Percentiles rank a stretch among this genome's conserved stretches.
phyloP scores from a whole-genome alignment of 805 yeast species.

The Yamadazyma laniorum region DNA sequence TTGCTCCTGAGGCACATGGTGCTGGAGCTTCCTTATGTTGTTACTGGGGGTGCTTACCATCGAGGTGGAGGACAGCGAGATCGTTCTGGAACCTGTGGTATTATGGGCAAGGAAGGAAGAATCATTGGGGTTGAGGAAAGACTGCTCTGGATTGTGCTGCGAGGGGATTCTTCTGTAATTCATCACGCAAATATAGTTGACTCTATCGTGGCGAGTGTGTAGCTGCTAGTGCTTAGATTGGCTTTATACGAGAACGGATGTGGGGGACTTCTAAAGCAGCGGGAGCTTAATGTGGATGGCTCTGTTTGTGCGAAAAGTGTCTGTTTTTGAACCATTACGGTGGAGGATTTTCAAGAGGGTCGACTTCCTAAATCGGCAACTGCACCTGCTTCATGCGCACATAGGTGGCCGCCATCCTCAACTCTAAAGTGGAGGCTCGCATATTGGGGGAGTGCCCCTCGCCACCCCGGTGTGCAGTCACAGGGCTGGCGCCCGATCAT shows the following conservation, averaged over 20 bases:
- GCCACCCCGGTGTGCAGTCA: slow-evolving; percentile 2
- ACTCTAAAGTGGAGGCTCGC: too few species aligned
- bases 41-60: slow-evolving; percentile 44
- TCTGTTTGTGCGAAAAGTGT: too few species aligned
- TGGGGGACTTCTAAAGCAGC: too few species aligned
- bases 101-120: slow-evolving; percentile 11
- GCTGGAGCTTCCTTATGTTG: slow-evolving; percentile 33
- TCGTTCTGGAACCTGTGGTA: slow-evolving; percentile 29
- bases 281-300: too few species aligned
- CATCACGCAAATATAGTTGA: too few species aligned
- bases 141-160: slow-evolving; percentile 14
- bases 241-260: too few species aligned
- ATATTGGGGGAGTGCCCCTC: background rate
- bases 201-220: background rate
- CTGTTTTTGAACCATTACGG: too few species aligned
- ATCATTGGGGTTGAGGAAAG: slow-evolving; percentile 17
- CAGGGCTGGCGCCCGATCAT: slow-evolving; percentile 7
- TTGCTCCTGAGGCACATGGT: slow-evolving; percentile 16
- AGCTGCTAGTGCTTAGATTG: too few species aligned
- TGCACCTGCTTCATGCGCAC: too few species aligned
- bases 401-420: too few species aligned
- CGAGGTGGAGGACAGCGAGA: slow-evolving; percentile 36
- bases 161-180: slow-evolving; percentile 16
- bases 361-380: too few species aligned
- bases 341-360: too few species aligned